Base-by-base conservation (phyloP, 1,284 basidiomycete genomes). In the Coniferiporia sulphurascens region DNA sequence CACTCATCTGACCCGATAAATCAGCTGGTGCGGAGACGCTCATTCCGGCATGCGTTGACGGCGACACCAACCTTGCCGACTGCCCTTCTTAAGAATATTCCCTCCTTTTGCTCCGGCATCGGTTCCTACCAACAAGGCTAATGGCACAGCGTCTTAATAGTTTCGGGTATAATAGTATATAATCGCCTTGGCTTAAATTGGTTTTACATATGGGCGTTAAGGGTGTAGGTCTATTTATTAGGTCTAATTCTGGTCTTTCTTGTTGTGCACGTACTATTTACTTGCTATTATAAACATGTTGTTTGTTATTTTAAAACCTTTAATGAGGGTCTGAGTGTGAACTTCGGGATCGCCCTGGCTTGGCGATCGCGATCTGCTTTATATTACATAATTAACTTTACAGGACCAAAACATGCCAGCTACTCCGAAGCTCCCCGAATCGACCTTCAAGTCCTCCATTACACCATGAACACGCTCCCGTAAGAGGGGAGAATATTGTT, bases 41-140 rank as follows among this genome's bases (percentile, higher is more conserved):
- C 17, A 62, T 62, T 38, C 61, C 61, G 13, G 54, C 36, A 10
- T 62, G 61, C 51, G 34, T 51, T 10, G 55, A 62, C 51, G 61
- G 61, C 27, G 52, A 52, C 52, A 54, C 52, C 32, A 46, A 62
- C 55, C 32, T 58, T 45, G 52, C 55, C 43, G 58, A 62, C 52
- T 62, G 60, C 50, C 59, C 59, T 19, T 60, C 58, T 49, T 59
- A 59, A 49, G 32, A 17, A 7, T 41, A 19, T 17, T 13, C 35
- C 4, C 8, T 41, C 38, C 44, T 3, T 9, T 46, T 3, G 44
- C 8, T n/a, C 12, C 19, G 44, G 15, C 17, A n/a, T 8, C 19
- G 19, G 44, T 27, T 27, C 5, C 27, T 43, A 7, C 2, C 8
- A 43, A 46, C 19, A 46, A 46, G 44, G 44, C 13, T 19, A 17